Base-by-base conservation (phyloP, 2,329 filamentous ascomycete genomes). In the Penicillium sp. region DNA sequence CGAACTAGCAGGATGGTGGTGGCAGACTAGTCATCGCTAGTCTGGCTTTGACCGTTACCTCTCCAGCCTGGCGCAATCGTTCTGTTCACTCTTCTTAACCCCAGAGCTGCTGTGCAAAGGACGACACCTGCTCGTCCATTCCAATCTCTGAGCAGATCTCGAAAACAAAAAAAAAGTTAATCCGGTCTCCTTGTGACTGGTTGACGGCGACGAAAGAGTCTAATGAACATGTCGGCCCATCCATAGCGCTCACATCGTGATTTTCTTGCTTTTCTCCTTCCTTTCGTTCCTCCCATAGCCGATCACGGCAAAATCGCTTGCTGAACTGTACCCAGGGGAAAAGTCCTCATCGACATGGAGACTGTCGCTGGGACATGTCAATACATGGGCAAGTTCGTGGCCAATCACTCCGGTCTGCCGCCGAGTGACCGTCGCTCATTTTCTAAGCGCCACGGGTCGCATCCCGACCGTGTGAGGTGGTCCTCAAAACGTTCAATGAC, bases 271-370 rank as follows among this genome's bases (percentile, higher is more conserved):
- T 18, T 48, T 42, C 18, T 51, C 29, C 32, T 13, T 28, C 29
- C 7, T 32, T 32, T 32, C 11, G 3, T 5, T 32, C 7, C 29
- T 32, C 29, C 29, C 11, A 11, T 11, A 36, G 45, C 44, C 49
- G 46, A 18, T 38, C 18, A 29, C 32, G 51, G 52, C 47, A 38
- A 34, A 44, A 32, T 54, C 54, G 18, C 44, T 55, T 45, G 47
- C 54, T 52, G 43, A 11, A 11, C 11, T 11, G 29, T 1, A 32
- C 4, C 7, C 41, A 33, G 44, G 33, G 27, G 32, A 36, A 18
- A 24, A 37, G 47, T 29, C 32, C 29, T 45, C 37, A 28, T 47
- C 38, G 18, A 26, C 18, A 51, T 56, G 53, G 45, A 49, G 37
- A 35, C 39, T 13, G n/a, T 27, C 25, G 34, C 25, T 33, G 29